Evolutionary conservation across 305 asterid species (phyloP), one percentile per base, ranked within the genome.

Genomic region (Solanum chacoense): DNA sequence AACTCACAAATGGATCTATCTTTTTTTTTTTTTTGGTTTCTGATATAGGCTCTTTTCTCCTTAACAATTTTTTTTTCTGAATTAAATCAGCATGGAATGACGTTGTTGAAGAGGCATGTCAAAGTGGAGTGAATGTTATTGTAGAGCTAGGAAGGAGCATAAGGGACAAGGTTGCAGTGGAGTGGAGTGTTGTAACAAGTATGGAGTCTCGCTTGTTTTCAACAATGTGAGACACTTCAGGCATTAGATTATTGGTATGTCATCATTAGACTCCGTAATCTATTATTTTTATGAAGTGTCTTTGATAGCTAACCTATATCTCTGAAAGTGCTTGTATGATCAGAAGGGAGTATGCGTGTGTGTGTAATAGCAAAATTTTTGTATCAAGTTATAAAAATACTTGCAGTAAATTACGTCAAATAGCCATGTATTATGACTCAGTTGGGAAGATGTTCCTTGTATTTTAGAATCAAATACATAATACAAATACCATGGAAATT

Each of bases 51-150:
- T 7, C 9, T 35, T 80, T 26, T 80, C 22, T 80, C 29, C 67
- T 77, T 12, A 2, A 37, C 13, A 22, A 45, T 5, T n/a, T 12
- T 77, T 35, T 65, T 86, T 37, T 42, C 69, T 87, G 75, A 79
- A 29, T 32, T 74, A 8, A 26, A 87, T 91, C 94, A 96, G 98
- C 98, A 1, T 96, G 98, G 99, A 94, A 94, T 28, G 99, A 96
- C 92, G 95, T 98, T 13, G 99, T 97, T 69, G 99, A 97, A 93
- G 99, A 97, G 93, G 98, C 98, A 24, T 96, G 98, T 87, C 90
- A 94, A 91, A 95, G 96, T 77, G 97, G 98, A 79, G 77, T 97
- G 14, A 85, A 95, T 32, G 92, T 94, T 29, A 95, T 97, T 85
- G 97, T 95, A 16, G 99, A 97, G 89, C 99, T 98, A 5, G 98